Evolutionary conservation across 257 asterid species (phyloP), one percentile per base, ranked within the genome.

Genomic region (Nicotiana knightiana): DNA sequence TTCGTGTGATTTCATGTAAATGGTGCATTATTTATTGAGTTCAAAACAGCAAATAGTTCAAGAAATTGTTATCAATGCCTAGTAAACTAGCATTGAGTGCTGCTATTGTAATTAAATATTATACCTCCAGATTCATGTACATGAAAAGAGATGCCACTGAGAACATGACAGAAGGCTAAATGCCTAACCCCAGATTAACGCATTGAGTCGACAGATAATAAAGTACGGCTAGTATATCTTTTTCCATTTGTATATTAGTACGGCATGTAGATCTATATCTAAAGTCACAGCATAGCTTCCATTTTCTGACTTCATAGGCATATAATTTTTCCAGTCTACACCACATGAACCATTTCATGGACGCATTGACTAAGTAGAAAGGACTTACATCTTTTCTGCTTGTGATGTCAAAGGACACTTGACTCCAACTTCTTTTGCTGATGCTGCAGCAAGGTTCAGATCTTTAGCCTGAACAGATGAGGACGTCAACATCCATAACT

Each of bases 401-500:
- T 88, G 85, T 83, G 83, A 85, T 55, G 97, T 81, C 91, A 89
- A 82, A 11, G 97, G 98, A 66, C 83, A 91, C 61, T 24, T 89
- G 37, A 90, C 48, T 33, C 89, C 86, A 32, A 89, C 93, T 81
- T 90, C 93, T 86, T 92, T 85, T 67, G 97, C 97, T 46, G 99
- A 93, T 81, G 84, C 84, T 24, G 87, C 85, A 1, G 94, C 99
- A 64, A 96, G 97, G 79, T 86, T 89, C 46, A 96, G 88, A 88
- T 96, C 99, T 90, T 96, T 96, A 83, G 93, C 97, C 99, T 96
- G 87, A 84, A 87, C 26, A 13, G 55, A 83, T 32, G 76, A 70
- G 54, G 30, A 67, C 4, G 79, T 15, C 26, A 46, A 21, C 62
- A 76, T 43, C 77, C 46, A 58, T 75, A 39, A 53, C 8, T 24